These are phyloP conservation scores for Sonneratia alba DNA, from an alignment of 345 rosid species.

Conservation along the genomic window DNA sequence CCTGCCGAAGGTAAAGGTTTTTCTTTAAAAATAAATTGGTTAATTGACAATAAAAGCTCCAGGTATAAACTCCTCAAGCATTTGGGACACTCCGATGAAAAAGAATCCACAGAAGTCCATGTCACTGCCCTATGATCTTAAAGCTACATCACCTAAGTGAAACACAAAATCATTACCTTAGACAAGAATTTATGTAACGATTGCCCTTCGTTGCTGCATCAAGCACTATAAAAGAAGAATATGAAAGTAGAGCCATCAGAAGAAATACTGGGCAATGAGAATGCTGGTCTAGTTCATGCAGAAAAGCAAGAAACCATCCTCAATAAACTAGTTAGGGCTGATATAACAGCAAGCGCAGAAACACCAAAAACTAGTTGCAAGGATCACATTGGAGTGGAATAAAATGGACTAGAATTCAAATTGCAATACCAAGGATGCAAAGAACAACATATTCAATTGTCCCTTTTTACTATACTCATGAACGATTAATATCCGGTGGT, in stretches of 20 bases:
- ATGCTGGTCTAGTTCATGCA: background rate
- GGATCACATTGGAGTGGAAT: background rate
- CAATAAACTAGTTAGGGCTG: background rate
- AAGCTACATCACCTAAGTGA: background rate
- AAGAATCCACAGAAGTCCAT: background rate
- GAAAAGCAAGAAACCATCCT: background rate
- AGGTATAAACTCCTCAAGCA: background rate
- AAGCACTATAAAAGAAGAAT: constrained; percentile 35
- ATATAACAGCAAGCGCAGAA: background rate
- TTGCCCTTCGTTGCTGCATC: constrained; percentile 91
- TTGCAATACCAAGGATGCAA: background rate
- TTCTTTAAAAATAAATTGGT: too few relatives aligned
- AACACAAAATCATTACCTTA: constrained; percentile 38
- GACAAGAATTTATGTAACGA: constrained; percentile 82
- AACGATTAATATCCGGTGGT: too few relatives aligned
- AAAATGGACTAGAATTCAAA: background rate
- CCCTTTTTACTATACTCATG: background rate
- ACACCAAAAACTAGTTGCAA: background rate
- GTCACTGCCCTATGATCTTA: background rate
- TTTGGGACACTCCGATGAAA: background rate
- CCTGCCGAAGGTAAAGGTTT: constrained; percentile 27
- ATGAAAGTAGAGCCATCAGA: constrained; percentile 1
- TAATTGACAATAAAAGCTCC: background rate
- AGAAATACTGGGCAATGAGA: background rate
- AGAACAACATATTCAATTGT: background rate